phyloP scores from a whole-genome alignment of 2,329 filamentous ascomycete genomes.

The Talaromyces amestolkiae region DNA sequence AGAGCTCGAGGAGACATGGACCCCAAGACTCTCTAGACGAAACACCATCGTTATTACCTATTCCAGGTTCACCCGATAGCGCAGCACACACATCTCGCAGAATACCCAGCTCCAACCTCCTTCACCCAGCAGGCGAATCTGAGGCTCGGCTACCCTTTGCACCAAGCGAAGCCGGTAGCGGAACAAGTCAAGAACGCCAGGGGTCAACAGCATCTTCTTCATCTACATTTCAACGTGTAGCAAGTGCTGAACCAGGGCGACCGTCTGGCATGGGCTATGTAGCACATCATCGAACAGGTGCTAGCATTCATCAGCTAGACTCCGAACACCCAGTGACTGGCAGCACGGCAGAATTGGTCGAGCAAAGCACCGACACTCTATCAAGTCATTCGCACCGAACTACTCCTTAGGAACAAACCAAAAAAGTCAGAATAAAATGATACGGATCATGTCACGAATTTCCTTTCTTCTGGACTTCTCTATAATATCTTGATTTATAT shows the following conservation, averaged over 20 bases:
- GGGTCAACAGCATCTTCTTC: conserved; percentile 36
- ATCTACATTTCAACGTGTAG: conserved; percentile 29
- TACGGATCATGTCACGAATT: conserved; percentile 16
- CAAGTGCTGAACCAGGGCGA: conserved; percentile 35
- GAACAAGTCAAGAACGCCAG: conserved; percentile 30
- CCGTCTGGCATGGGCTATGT: conserved; percentile 53
- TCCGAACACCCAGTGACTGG: conserved; percentile 40
- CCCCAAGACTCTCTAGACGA: conserved; percentile 22
- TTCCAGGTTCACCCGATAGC: conserved; percentile 22
- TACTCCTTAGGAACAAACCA: background rate
- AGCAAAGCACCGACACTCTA: conserved; percentile 26
- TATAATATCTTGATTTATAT: conserved; percentile 4
- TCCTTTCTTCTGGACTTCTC: background rate
- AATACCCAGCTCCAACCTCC: conserved; percentile 18
- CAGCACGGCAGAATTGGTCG: conserved; percentile 46
- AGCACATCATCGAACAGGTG: conserved; percentile 47
- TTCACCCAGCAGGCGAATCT: conserved; percentile 20
- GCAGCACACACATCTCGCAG: conserved; percentile 22
- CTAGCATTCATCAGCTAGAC: conserved; percentile 47
- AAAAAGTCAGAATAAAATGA: conserved; percentile 2
- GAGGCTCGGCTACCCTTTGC: conserved; percentile 41
- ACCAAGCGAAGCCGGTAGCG: conserved; percentile 36
- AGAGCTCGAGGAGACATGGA: conserved; percentile 63
- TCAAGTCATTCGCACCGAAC: conserved; percentile 5
- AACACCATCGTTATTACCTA: conserved; percentile 19